Conservation (phyloP, 495 filamentous ascomycete genomes). For the Podospora conica region DNA sequence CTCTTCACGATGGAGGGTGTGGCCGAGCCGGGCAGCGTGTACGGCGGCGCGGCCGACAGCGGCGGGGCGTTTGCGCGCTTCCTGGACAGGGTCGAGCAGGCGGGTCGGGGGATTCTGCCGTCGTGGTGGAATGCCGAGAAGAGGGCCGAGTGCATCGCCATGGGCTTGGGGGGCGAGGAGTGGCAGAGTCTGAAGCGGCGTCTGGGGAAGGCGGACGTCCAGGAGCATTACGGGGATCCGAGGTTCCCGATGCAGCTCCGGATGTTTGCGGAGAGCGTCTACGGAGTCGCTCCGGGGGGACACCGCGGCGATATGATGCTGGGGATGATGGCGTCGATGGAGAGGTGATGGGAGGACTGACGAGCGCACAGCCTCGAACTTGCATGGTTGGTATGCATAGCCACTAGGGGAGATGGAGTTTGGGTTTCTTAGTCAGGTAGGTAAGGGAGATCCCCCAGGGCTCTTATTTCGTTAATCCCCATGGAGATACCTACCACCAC, state of each 20-base stretch:
- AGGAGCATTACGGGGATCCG: conserved; percentile 33
- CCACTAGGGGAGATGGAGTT: no score
- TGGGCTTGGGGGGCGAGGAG: conserved; percentile 14
- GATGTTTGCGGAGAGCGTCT: conserved; percentile 24
- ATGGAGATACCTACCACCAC: no score
- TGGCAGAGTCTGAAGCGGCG: conserved; percentile 17
- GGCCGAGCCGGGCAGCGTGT: conserved; percentile 21
- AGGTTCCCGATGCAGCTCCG: conserved; percentile 41
- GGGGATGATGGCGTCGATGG: no score
- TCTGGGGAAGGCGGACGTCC: conserved; percentile 31
- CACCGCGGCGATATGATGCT: no score
- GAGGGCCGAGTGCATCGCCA: conserved; percentile 21
- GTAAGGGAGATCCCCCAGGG: no score
- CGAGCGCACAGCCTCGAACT: no score
- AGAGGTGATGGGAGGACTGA: no score
- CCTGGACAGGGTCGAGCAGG: conserved; percentile 6
- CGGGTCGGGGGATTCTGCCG: conserved; percentile 27
- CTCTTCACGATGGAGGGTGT: conserved; percentile 22
- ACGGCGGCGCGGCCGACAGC: conserved; percentile 16
- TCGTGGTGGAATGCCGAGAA: conserved; percentile 38
- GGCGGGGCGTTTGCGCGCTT: conserved; percentile 14
- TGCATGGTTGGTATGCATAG: no score
- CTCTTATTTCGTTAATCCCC: no score
- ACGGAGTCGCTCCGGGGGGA: conserved; percentile 5
- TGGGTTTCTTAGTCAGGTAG: no score